Evolutionary conservation across 2,329 filamentous ascomycete genomes (phyloP), one percentile per base, ranked within the genome.

Genomic region (Ustilaginoidea virens): DNA sequence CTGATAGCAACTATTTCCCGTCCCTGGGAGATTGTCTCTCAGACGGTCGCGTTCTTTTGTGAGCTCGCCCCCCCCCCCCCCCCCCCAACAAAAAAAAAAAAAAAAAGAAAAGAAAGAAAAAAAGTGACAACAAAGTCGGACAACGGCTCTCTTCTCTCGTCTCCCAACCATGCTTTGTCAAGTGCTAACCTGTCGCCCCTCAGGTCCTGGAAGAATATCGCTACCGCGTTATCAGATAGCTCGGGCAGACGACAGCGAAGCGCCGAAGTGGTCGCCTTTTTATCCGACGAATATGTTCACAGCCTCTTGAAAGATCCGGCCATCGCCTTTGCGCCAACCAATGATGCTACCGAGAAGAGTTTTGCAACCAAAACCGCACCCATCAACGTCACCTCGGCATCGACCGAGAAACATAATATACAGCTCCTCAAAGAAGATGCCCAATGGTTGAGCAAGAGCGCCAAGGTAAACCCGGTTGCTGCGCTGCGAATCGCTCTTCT

Each of bases 351-450:
- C 17, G 80, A 75, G 51, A 63, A 69, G 39, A 67, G 69, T 12
- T 92, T 92, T 46, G 80, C 92, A 35, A 80, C 80, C 13, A 85
- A 77, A 52, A 92, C 81, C 1, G 80, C 85, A 14, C 80, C 85
- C 5, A 92, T 94, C 36, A 79, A 92, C 48, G 71, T 85, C 27
- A 72, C 81, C 2, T 73, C 79, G 12, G 69, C 69, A 5, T 60
- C 69, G 9, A 71, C 69, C 42, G 66, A 69, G 23, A 69, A 69
- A 32, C 81, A 78, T 47, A 72, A 86, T 45, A 62, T 93, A 39
- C 73, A 79, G 22, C 61, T 78, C 45, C 72, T 96, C 49, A 93
- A 92, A 56, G 69, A 72, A 26, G 86, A 96, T 58, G 70, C 83
- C 19, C 50, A 79, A 40, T 96, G 86, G 85, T 60, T 98, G 36